phyloP scores from a whole-genome alignment of 257 asterid genomes.

The Jacaranda copaia region DNA sequence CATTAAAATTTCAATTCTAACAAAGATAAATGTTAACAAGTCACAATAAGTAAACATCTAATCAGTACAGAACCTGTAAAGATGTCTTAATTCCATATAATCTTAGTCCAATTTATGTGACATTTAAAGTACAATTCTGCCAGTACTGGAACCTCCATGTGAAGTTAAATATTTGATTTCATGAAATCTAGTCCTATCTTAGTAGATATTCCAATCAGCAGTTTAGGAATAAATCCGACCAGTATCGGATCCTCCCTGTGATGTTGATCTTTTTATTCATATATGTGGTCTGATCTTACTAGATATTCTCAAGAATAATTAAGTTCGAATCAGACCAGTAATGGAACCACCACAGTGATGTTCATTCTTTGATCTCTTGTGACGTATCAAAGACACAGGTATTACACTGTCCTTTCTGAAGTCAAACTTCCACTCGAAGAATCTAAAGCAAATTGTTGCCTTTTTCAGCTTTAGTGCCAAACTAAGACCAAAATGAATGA shows the following conservation, averaged over 20 bases:
- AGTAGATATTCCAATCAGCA: neutral
- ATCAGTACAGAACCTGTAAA: slow-evolving; percentile 10
- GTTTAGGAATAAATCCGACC: neutral
- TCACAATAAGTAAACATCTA: slow-evolving; percentile 7
- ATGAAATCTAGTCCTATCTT: slow-evolving; percentile 3
- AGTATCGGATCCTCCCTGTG: neutral
- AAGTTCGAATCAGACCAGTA: neutral
- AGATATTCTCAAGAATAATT: neutral
- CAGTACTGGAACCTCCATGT: neutral
- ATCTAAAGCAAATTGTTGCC: slow-evolving; percentile 9
- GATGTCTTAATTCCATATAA: slow-evolving; percentile 9
- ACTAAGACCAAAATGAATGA: no score
- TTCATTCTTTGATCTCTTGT: neutral
- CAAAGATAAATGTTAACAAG: neutral
- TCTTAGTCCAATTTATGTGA: neutral
- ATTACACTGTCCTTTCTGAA: neutral
- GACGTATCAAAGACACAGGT: no score
- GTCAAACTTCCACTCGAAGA: slow-evolving; percentile 16
- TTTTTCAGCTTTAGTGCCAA: no score
- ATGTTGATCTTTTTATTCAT: neutral
- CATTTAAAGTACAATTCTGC: slow-evolving; percentile 6
- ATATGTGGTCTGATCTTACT: neutral
- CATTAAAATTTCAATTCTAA: neutral
- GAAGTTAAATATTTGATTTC: slow-evolving; percentile 2
- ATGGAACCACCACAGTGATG: neutral